Conservation (phyloP, 495 filamentous ascomycete species). For the Bathelium albidoporum region DNA sequence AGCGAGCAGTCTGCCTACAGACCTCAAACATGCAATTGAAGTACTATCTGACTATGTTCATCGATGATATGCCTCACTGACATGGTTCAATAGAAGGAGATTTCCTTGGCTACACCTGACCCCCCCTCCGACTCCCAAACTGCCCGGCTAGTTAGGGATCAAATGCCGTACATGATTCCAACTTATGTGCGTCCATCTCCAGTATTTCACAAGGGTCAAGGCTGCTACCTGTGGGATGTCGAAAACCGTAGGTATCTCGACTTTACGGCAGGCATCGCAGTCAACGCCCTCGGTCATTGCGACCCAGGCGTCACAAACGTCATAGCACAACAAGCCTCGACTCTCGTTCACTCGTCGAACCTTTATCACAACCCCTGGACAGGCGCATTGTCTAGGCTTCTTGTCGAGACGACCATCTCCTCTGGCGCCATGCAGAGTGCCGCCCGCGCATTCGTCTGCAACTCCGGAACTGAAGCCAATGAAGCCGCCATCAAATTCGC, state of each 20-base stretch:
- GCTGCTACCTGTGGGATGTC: conserved; percentile 80
- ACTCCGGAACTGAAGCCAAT: conserved; percentile 90
- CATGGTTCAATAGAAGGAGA: conserved; percentile 49
- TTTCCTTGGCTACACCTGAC: conserved; percentile 61
- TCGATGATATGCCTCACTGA: no score
- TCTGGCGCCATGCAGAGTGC: conserved; percentile 74
- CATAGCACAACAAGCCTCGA: conserved; percentile 66
- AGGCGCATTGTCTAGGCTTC: conserved; percentile 69
- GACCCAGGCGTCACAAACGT: conserved; percentile 61
- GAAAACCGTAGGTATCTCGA: conserved; percentile 85
- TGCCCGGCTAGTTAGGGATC: conserved; percentile 57
- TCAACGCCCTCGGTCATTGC: conserved; percentile 84
- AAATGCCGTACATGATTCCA: conserved; percentile 79
- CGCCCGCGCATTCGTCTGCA: conserved; percentile 80
- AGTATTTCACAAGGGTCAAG: conserved; percentile 77
- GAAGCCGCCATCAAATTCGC: conserved; percentile 97
- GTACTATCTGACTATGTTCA: conserved; percentile 20
- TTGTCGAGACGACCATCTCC: conserved; percentile 65
- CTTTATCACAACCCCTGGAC: conserved; percentile 95
- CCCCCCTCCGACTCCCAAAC: conserved; percentile 68
- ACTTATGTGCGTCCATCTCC: conserved; percentile 89
- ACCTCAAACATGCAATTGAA: conserved; percentile 28
- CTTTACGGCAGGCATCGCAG: conserved; percentile 91
- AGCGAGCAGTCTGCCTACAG: conserved; percentile 27
- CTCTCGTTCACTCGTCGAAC: conserved; percentile 82